Percentiles rank a stretch among this genome's conserved stretches.
phyloP scores from a whole-genome alignment of 345 rosid species.

The Aethionema arabicum region DNA sequence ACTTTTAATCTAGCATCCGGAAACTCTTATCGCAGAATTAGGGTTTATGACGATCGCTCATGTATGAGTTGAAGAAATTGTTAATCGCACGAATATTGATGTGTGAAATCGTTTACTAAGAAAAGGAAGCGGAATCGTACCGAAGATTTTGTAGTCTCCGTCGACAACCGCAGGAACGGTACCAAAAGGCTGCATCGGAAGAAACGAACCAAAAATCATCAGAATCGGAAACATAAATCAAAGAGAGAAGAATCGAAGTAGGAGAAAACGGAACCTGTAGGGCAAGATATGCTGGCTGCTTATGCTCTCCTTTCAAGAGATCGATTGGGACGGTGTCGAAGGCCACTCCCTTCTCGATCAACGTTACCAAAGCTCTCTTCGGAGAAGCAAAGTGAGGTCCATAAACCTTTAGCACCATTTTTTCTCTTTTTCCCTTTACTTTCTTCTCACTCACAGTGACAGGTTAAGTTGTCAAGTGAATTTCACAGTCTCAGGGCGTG shows the following conservation, averaged over 20 bases:
- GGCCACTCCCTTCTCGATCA: slow-evolving; percentile 54
- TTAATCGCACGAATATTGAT: neutral
- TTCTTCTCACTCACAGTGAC: neutral
- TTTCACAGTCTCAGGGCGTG: neutral
- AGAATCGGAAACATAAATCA: neutral
- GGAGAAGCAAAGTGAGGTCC: slow-evolving; percentile 56
- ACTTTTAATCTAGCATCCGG: too few relatives aligned
- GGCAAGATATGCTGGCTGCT: slow-evolving; percentile 50
- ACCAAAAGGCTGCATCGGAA: slow-evolving; percentile 63
- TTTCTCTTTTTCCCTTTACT: neutral
- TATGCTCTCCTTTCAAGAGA: slow-evolving; percentile 64
- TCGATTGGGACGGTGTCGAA: slow-evolving; percentile 62
- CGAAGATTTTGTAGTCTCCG: slow-evolving; percentile 63
- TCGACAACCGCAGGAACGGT: slow-evolving; percentile 62
- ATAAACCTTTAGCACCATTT: slow-evolving; percentile 66
- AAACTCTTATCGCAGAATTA: neutral
- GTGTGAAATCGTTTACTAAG: neutral
- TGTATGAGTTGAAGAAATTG: neutral
- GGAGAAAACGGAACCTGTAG: slow-evolving; percentile 45
- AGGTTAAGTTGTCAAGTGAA: slow-evolving; percentile 12
- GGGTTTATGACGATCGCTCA: neutral
- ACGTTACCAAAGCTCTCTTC: slow-evolving; percentile 47
- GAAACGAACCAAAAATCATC: neutral
- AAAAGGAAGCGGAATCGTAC: slow-evolving; percentile 34
- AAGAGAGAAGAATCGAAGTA: neutral